phyloP scores from a whole-genome alignment of 495 filamentous ascomycete genomes.

The Aspergillus cristatus region DNA sequence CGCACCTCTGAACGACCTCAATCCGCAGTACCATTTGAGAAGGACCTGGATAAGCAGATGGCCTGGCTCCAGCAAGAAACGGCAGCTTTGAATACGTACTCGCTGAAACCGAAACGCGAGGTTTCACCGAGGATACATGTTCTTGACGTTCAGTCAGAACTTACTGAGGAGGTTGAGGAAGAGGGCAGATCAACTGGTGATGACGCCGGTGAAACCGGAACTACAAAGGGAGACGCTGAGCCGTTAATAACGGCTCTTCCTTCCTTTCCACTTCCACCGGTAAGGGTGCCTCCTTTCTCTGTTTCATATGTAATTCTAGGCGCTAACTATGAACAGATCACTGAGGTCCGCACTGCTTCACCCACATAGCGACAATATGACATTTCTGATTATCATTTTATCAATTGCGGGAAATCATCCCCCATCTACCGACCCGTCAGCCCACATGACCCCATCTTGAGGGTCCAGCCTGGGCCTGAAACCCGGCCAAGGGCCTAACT shows the following conservation, averaged over 20 bases:
- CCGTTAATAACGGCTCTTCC: constrained; percentile 34
- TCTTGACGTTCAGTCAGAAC: constrained; percentile 19
- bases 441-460: no score
- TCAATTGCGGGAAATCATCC: no score
- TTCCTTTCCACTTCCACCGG: constrained; percentile 14
- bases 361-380: neutral
- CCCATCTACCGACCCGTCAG: no score
- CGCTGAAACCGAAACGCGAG: constrained; percentile 22
- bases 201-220: constrained; percentile 2
- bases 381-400: no score
- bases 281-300: constrained; percentile 1
- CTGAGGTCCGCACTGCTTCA: neutral
- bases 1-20: constrained; percentile 5
- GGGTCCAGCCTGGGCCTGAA: no score
- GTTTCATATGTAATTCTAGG: constrained; percentile 4
- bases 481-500: no score
- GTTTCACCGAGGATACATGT: constrained; percentile 27
- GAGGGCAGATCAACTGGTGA: neutral
- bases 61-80: constrained; percentile 23
- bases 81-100: constrained; percentile 26
- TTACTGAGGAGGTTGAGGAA: constrained; percentile 16
- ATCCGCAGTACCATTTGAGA: constrained; percentile 6
- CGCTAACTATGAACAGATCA: neutral
- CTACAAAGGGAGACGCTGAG: constrained; percentile 10
- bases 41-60: constrained; percentile 20